Evolutionary conservation across 768 basidiomycete species (phyloP), one percentile per base, ranked within the genome.

Genomic region (Naganishia friedmannii): DNA sequence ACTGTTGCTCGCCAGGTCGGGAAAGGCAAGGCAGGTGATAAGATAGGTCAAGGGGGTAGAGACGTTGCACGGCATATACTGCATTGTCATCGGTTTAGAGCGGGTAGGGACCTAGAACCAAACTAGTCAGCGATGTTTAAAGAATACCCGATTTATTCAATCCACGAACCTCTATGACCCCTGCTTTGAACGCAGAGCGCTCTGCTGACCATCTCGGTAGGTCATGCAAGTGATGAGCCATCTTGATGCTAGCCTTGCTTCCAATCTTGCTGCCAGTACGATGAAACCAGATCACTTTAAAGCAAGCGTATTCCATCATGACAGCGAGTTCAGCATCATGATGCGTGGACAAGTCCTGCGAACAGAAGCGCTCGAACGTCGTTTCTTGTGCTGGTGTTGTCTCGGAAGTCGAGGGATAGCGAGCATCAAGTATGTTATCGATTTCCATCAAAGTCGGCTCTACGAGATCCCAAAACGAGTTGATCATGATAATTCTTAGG

Each of bases 381-480:
- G n/a, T 23, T 37, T 66, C 53, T 32, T n/a, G 28, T 8, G 9
- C 48, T 3, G 48, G 48, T 51, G 48, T 3, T 21, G n/a, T 28
- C n/a, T 51, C 65, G 19, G 65, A 9, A 31, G 28, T n/a, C 12
- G 31, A 17, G 6, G 48, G 46, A 53, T 66, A 53, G 15, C 53
- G 48, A 26, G 53, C 42, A 54, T 54, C 29, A 13, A 66, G 65
- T 29, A 66, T 51, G 9, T 51, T 23, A 19, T 53, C 48, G 26
- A 65, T 39, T 19, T 70, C 69, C n/a, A 17, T 26, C 23, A 70
- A 5, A 28, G 31, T 17, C 19, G 45, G 12, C 53, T 34, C 57
- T 7, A 60, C 69, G 26, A 70, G 46, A 34, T 70, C 69, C 29
- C 65, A 70, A 53, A 65, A 70, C 8, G 69, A 70, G 63, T 65